phyloP scores from a whole-genome alignment of 805 yeast species.

The Candida mattraensis region DNA sequence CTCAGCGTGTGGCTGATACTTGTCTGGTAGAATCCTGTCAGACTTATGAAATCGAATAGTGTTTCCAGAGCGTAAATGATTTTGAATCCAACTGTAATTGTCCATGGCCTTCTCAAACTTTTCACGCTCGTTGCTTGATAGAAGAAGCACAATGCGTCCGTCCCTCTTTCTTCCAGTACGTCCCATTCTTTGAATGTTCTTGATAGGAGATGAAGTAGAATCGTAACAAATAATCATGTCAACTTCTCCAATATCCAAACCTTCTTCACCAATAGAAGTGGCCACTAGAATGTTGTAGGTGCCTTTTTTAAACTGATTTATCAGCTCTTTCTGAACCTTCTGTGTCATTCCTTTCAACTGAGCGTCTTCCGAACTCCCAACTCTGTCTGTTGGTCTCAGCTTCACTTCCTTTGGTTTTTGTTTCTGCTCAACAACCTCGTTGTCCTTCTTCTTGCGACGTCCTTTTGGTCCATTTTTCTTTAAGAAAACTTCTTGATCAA shows the following conservation, averaged over 20 bases:
- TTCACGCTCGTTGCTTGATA: slow-evolving; percentile 72
- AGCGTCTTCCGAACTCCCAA: slow-evolving; percentile 72
- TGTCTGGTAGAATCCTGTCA: slow-evolving; percentile 68
- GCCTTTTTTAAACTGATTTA: slow-evolving; percentile 72
- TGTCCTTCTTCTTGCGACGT: slow-evolving; percentile 34
- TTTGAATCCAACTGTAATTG: slow-evolving; percentile 78
- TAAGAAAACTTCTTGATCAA: slow-evolving; percentile 54
- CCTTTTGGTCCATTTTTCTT: slow-evolving; percentile 44
- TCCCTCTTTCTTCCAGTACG: slow-evolving; percentile 95
- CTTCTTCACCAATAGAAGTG: slow-evolving; percentile 98
- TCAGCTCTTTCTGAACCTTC: slow-evolving; percentile 76
- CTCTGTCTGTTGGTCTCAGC: slow-evolving; percentile 36
- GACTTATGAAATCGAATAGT: slow-evolving; percentile 45
- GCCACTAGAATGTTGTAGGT: slow-evolving; percentile 81
- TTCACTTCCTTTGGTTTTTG: slow-evolving; percentile 36
- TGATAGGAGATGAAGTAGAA: slow-evolving; percentile 89
- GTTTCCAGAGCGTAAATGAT: slow-evolving; percentile 52
- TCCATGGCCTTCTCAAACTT: slow-evolving; percentile 85
- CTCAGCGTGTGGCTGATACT: slow-evolving; percentile 54
- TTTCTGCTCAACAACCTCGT: slow-evolving; percentile 30
- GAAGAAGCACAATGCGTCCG: slow-evolving; percentile 74
- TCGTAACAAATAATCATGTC: slow-evolving; percentile 92
- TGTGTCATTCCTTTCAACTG: slow-evolving; percentile 88
- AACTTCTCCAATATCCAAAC: slow-evolving; percentile 97
- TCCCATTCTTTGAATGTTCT: slow-evolving; percentile 94